Evolutionary conservation across 2,329 filamentous ascomycete genomes (phyloP).

Genomic region (Mollisia scopiformis): DNA sequence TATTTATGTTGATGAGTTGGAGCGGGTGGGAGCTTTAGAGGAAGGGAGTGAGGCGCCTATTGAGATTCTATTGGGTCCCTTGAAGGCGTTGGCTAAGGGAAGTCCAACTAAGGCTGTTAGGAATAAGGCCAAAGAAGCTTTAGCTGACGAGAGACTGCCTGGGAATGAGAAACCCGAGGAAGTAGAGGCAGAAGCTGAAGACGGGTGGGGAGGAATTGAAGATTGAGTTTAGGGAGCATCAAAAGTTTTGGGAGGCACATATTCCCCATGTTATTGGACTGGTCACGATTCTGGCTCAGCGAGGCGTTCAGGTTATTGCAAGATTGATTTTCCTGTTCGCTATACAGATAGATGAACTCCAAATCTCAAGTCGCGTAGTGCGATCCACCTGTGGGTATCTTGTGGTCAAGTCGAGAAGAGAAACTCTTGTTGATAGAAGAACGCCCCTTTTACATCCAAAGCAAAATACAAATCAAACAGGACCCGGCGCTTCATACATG

Average conservation of each 20-base stretch:
- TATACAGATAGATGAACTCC: slow-evolving; percentile 18
- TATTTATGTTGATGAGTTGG: slow-evolving; percentile 88
- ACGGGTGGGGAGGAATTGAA: slow-evolving; percentile 39
- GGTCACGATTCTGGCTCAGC: slow-evolving; percentile 1
- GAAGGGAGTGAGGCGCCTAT: slow-evolving; percentile 39
- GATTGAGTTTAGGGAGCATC: slow-evolving; percentile 24
- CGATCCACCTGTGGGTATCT: slow-evolving; percentile 28
- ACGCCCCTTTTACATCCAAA: slow-evolving; percentile 3
- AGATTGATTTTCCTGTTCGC: slow-evolving; percentile 19
- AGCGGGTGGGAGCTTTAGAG: slow-evolving; percentile 64
- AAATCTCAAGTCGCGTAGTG: slow-evolving; percentile 18
- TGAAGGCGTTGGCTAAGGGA: slow-evolving; percentile 46
- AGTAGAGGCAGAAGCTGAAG: slow-evolving; percentile 41
- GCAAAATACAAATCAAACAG: slow-evolving; percentile 18
- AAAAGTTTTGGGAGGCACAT: neutral
- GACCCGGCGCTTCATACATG: slow-evolving; percentile 67
- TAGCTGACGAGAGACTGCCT: slow-evolving; percentile 75
- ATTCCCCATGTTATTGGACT: neutral
- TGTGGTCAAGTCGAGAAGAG: slow-evolving; percentile 15
- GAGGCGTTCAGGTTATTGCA: slow-evolving; percentile 26
- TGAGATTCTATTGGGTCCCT: slow-evolving; percentile 45
- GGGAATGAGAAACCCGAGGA: slow-evolving; percentile 53
- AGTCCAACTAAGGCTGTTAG: slow-evolving; percentile 75
- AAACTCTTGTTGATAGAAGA: slow-evolving; percentile 17
- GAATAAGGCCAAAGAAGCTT: slow-evolving; percentile 67